Percentiles rank a stretch among this genome's conserved stretches.
These are phyloP conservation scores for Seiridium unicorne DNA, from an alignment of 2,329 filamentous ascomycete species.

Conservation along the genomic window DNA sequence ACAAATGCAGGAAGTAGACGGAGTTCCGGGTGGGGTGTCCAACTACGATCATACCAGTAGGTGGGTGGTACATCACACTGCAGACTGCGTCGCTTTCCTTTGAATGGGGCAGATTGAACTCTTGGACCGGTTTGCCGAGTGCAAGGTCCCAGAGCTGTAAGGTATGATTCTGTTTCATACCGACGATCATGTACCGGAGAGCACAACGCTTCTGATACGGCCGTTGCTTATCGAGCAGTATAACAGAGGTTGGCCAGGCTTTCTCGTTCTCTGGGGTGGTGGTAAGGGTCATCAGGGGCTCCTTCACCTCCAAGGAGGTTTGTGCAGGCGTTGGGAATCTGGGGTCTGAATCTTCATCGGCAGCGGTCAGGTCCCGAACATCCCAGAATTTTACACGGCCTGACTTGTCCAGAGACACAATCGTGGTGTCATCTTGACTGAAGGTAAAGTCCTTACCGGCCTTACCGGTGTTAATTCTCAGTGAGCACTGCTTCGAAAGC, in stretches of 20 bases:
- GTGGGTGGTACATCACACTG: constrained; percentile 91
- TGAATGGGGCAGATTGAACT: constrained; percentile 93
- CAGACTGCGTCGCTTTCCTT: constrained; percentile 98
- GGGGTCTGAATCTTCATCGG: constrained; percentile 49
- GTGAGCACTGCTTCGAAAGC: constrained; percentile 79
- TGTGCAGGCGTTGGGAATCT: constrained; percentile 52
- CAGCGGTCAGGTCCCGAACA: constrained; percentile 71
- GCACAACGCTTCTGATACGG: constrained; percentile 89
- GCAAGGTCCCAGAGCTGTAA: constrained; percentile 98
- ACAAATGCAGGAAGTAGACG: constrained; percentile 94
- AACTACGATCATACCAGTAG: constrained; percentile 89
- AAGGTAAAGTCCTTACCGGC: constrained; percentile 98
- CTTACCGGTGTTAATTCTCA: constrained; percentile 96
- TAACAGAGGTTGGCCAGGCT: constrained; percentile 93
- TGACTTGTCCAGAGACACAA: constrained; percentile 95
- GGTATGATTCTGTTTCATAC: constrained; percentile 98
- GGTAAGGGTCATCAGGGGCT: constrained; percentile 81
- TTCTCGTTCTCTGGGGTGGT: constrained; percentile 88
- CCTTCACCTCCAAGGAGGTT: constrained; percentile 72
- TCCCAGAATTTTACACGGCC: constrained; percentile 99
- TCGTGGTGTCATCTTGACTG: constrained; percentile 91
- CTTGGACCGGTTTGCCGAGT: constrained; percentile 91
- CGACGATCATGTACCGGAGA: constrained; percentile 91
- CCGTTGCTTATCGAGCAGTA: constrained; percentile 93
- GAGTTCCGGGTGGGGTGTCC: constrained; percentile 97